Percentiles rank a stretch among this genome's conserved stretches.
phyloP scores from a whole-genome alignment of 2,329 filamentous ascomycete genomes.

The Fusarium tupiense region DNA sequence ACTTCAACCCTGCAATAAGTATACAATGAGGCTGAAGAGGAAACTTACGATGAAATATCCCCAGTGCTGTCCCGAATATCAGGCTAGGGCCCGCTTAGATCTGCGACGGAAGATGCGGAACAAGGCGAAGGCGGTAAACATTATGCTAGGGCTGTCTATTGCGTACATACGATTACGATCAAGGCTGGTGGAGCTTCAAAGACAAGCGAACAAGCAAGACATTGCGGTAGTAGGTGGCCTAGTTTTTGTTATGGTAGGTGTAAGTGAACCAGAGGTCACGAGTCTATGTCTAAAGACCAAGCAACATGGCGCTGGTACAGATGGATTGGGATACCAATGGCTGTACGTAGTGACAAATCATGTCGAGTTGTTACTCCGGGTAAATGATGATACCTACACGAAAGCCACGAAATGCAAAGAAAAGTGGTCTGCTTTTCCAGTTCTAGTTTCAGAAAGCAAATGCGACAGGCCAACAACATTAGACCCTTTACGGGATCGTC shows the following conservation, averaged over 20 bases:
- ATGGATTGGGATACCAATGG: not conserved
- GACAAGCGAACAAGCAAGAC: constrained; percentile 5
- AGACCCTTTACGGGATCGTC: constrained; percentile 8
- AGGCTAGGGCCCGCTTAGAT: constrained; percentile 35
- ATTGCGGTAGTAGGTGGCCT: constrained; percentile 1
- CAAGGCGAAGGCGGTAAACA: constrained; percentile 28
- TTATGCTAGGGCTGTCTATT: constrained; percentile 13
- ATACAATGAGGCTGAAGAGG: constrained; percentile 21
- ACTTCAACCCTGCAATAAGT: not conserved
- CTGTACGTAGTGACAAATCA: not conserved
- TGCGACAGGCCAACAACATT: constrained; percentile 16
- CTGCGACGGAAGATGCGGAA: constrained; percentile 31
- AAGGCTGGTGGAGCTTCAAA: constrained; percentile 17
- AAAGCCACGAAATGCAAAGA: not conserved
- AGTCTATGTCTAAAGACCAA: not conserved
- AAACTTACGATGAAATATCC: constrained; percentile 39
- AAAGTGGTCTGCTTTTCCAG: constrained; percentile 31
- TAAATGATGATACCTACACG: not conserved
- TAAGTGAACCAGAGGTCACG: constrained; percentile 7
- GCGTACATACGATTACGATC: constrained; percentile 31
- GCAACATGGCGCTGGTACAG: not conserved
- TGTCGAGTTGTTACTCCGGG: not conserved
- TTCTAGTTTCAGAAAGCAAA: constrained; percentile 21
- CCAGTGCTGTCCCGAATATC: constrained; percentile 22
- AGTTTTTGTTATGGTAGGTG: not conserved